These are phyloP conservation scores for Amphichorda felina DNA, from an alignment of 2,329 filamentous ascomycete genomes.

Conservation along the genomic window DNA sequence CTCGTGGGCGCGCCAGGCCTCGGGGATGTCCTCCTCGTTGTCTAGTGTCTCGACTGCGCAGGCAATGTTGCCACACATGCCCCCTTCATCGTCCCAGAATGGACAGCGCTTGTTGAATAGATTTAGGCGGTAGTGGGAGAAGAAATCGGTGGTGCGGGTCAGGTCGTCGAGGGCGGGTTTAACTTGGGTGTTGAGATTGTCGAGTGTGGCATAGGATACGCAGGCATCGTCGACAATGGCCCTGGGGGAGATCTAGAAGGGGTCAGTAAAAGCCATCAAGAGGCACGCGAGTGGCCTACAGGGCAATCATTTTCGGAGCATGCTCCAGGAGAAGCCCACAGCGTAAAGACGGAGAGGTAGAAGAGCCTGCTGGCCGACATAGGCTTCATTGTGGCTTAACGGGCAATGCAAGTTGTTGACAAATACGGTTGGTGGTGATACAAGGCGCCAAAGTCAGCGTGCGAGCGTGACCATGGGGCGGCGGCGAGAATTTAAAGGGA, in stretches of 20 bases:
- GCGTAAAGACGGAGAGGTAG: conserved; percentile 42
- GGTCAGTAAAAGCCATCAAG: not conserved
- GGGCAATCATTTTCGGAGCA: conserved; percentile 20
- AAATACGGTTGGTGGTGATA: too few species aligned
- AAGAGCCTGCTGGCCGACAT: conserved; percentile 37
- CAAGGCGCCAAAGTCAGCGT: too few species aligned
- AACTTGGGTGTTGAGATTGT: conserved; percentile 67
- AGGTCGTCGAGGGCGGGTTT: conserved; percentile 70
- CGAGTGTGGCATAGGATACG: conserved; percentile 84
- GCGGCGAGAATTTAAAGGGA: too few species aligned
- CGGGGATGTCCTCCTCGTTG: conserved; percentile 86
- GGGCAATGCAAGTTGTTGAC: too few species aligned
- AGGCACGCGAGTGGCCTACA: not conserved
- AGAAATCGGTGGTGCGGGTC: conserved; percentile 86
- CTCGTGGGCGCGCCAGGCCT: conserved; percentile 84
- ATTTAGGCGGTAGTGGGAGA: conserved; percentile 93
- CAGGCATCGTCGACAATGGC: conserved; percentile 90
- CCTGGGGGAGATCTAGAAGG: conserved; percentile 64
- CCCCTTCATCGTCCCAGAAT: conserved; percentile 88
- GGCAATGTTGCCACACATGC: conserved; percentile 93
- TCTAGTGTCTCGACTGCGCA: conserved; percentile 93
- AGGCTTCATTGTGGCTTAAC: conserved; percentile 26
- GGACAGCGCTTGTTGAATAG: conserved; percentile 90
- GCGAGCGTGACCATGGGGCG: too few species aligned
- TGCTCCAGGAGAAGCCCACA: conserved; percentile 35